A percentile compares a stretch with the other conserved stretches of the same genome.
Conservation (phyloP, 345 rosid genomes). For the Sapria himalayana region DNA sequence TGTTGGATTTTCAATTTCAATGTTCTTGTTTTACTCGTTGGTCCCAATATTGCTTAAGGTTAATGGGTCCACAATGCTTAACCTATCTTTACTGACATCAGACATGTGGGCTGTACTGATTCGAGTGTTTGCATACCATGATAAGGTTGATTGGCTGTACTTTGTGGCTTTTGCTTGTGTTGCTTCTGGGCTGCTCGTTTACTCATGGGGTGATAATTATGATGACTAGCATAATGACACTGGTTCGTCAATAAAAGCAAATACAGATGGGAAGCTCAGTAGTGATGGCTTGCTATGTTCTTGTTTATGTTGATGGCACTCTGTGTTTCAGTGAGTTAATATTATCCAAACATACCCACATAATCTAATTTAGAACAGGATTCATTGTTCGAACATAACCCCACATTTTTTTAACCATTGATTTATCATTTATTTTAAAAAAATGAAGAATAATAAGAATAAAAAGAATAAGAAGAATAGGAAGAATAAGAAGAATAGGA, state of each 20-base stretch:
- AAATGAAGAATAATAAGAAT: no score
- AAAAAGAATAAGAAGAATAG: no score
- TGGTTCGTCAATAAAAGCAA: not conserved
- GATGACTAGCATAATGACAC: no score
- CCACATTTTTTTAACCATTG: no score
- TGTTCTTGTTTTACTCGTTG: conserved; percentile 67
- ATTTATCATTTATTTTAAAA: no score
- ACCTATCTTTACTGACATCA: conserved; percentile 68
- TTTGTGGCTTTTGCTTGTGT: conserved; percentile 67
- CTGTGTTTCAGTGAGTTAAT: no score
- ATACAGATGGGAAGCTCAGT: not conserved
- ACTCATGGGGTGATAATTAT: conserved; percentile 51
- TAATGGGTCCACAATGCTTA: conserved; percentile 79
- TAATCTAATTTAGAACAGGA: no score
- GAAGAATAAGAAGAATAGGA: no score
- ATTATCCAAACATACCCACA: no score
- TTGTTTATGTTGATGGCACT: no score
- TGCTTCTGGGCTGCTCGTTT: conserved; percentile 40
- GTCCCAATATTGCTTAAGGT: conserved; percentile 73
- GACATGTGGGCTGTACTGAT: conserved; percentile 93
- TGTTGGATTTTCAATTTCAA: conserved; percentile 32
- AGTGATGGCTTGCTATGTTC: not conserved
- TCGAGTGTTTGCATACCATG: conserved; percentile 65
- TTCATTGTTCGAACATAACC: no score
- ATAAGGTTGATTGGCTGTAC: conserved; percentile 95